Percentiles rank a stretch among this genome's conserved stretches.
Conservation (phyloP, 306 rosid species). For the Potentilla sterilis region DNA sequence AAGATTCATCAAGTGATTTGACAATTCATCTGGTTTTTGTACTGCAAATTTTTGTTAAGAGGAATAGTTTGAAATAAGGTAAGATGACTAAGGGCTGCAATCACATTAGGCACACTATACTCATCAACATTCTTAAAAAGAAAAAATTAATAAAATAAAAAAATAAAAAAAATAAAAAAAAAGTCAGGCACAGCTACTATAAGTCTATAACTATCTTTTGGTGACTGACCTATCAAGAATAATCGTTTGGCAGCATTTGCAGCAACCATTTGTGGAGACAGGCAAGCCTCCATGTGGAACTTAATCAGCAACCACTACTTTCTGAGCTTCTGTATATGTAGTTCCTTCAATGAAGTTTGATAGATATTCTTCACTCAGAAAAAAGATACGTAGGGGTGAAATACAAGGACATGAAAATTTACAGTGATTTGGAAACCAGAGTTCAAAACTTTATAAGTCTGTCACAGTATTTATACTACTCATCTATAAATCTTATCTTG, state of each 20-base stretch:
- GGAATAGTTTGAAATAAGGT: background rate
- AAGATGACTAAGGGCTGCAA: background rate
- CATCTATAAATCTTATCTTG: background rate
- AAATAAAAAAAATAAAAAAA: no score
- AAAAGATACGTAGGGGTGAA: background rate
- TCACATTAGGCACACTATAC: background rate
- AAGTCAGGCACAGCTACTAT: no score
- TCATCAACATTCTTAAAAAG: no score
- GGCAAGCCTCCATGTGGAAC: constrained; percentile 47
- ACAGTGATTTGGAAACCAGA: background rate
- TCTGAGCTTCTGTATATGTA: constrained; percentile 30
- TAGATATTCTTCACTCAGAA: background rate
- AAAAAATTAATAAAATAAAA: no score
- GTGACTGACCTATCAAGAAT: constrained; percentile 66
- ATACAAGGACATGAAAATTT: background rate
- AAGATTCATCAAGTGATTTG: background rate
- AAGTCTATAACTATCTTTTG: background rate
- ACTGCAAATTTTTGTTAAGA: background rate
- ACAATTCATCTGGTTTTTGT: background rate
- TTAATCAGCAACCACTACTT: constrained; percentile 53
- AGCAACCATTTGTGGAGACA: constrained; percentile 42
- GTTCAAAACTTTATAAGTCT: background rate
- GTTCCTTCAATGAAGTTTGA: constrained; percentile 5
- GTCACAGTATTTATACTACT: background rate
- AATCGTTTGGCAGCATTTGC: constrained; percentile 28